phyloP scores from a whole-genome alignment of 495 filamentous ascomycete genomes.

The Neurospora intermedia region DNA sequence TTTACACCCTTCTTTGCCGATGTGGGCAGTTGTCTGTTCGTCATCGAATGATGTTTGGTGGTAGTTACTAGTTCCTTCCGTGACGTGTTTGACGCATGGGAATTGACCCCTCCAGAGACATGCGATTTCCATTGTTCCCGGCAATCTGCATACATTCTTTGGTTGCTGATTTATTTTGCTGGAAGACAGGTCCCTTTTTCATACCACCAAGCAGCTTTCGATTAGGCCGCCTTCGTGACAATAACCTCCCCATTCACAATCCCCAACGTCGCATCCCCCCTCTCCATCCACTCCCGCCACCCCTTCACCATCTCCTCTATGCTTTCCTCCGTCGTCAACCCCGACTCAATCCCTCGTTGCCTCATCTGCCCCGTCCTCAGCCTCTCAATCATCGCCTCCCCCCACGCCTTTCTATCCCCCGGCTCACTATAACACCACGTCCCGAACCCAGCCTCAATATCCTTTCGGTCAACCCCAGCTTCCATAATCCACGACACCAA shows the following conservation, averaged over 20 bases:
- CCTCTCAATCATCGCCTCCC: constrained; percentile 23
- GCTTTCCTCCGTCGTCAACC: constrained; percentile 23
- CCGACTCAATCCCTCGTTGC: constrained; percentile 21
- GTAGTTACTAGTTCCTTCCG: too few species aligned
- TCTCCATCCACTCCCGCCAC: constrained; percentile 31
- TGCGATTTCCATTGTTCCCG: too few species aligned
- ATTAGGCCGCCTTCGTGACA: constrained; percentile 12
- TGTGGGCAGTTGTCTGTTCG: too few species aligned
- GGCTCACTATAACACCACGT: constrained; percentile 27
- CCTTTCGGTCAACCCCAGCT: constrained; percentile 25
- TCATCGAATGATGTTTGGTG: too few species aligned
- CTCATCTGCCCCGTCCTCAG: constrained; percentile 20
- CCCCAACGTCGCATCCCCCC: constrained; percentile 26
- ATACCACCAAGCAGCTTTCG: too few species aligned
- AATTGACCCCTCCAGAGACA: too few species aligned
- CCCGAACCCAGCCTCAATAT: constrained; percentile 26
- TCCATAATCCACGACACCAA: constrained; percentile 33
- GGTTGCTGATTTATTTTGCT: too few species aligned
- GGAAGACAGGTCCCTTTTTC: too few species aligned
- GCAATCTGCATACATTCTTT: too few species aligned
- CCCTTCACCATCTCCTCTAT: constrained; percentile 32
- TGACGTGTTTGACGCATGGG: too few species aligned
- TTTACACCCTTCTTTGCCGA: too few species aligned
- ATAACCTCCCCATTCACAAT: constrained; percentile 34
- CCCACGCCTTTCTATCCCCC: constrained; percentile 27